A percentile compares a stretch with the other conserved stretches of the same genome.
phyloP scores from a whole-genome alignment of 805 yeast genomes.

The Candida nanaspora region DNA sequence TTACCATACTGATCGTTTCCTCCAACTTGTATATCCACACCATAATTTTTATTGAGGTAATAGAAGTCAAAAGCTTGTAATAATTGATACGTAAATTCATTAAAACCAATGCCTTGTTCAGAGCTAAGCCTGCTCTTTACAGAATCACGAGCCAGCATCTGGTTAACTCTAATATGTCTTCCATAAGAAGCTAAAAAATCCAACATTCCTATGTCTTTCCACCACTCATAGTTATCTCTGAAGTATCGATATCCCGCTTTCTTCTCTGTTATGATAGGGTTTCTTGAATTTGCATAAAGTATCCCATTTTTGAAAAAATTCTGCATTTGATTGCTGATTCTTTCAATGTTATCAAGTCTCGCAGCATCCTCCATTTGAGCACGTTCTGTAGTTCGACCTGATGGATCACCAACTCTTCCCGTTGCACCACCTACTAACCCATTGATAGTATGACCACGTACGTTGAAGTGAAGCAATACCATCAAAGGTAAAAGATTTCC shows the following conservation, averaged over 20 bases:
- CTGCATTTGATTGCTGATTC: slow-evolving; percentile 56
- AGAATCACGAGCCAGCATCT: slow-evolving; percentile 87
- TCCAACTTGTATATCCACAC: slow-evolving; percentile 76
- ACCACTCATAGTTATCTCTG: slow-evolving; percentile 77
- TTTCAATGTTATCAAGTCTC: slow-evolving; percentile 47
- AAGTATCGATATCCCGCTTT: background rate
- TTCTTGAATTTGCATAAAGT: slow-evolving; percentile 51
- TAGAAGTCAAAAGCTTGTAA: slow-evolving; percentile 92
- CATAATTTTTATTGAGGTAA: slow-evolving; percentile 54
- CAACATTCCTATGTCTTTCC: slow-evolving; percentile 69
- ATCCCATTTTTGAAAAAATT: slow-evolving; percentile 55
- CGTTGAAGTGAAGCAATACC: slow-evolving; percentile 73
- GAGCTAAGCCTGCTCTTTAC: slow-evolving; percentile 66
- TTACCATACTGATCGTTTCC: slow-evolving; percentile 99
- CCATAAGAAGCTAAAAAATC: slow-evolving; percentile 77
- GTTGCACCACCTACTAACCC: slow-evolving; percentile 94
- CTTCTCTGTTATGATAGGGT: slow-evolving; percentile 16
- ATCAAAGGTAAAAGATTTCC: slow-evolving; percentile 88
- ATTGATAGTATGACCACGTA: slow-evolving; percentile 79
- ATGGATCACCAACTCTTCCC: slow-evolving; percentile 94
- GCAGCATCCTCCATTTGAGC: slow-evolving; percentile 42
- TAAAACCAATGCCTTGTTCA: slow-evolving; percentile 78
- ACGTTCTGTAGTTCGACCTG: slow-evolving; percentile 81
- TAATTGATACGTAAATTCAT: slow-evolving; percentile 89
- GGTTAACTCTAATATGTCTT: slow-evolving; percentile 66